A percentile compares a stretch with the other conserved stretches of the same genome.
Evolutionary conservation across 345 rosid genomes (phyloP).

Genomic region (Heritiera littoralis): DNA sequence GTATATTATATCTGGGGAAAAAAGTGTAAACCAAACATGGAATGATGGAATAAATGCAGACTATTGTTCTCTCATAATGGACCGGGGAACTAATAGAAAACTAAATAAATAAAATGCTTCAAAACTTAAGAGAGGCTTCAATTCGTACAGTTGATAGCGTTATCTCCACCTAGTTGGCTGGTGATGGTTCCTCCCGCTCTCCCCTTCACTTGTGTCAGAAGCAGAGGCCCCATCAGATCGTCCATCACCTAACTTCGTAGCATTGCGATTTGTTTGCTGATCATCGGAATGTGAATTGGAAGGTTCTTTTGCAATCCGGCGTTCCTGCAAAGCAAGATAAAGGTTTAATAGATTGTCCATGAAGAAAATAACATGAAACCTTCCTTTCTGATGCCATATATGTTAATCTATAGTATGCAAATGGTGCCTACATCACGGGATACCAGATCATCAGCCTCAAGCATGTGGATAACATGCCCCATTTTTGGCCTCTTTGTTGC

Average conservation of each 20-base stretch:
- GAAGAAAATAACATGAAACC: neutral
- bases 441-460: conserved; percentile 92
- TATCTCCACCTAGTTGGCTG: conserved; percentile 52
- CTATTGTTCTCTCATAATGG: conserved; percentile 29
- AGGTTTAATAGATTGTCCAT: neutral
- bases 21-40: conserved; percentile 19
- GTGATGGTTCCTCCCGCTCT: conserved; percentile 38
- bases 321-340: conserved; percentile 40
- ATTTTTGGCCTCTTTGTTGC: conserved; percentile 94
- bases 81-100: neutral
- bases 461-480: conserved; percentile 98
- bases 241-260: conserved; percentile 33
- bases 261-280: conserved; percentile 30
- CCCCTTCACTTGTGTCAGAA: conserved; percentile 50
- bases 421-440: conserved; percentile 62
- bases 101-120: neutral
- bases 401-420: neutral
- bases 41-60: conserved; percentile 17
- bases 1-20: neutral
- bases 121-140: conserved; percentile 11
- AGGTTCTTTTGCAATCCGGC: conserved; percentile 43
- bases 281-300: conserved; percentile 29
- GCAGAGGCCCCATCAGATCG: conserved; percentile 41
- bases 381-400: neutral
- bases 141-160: conserved; percentile 28